These are phyloP conservation scores for Aspergillus hortae DNA, from an alignment of 2,329 filamentous ascomycete genomes.

Conservation along the genomic window DNA sequence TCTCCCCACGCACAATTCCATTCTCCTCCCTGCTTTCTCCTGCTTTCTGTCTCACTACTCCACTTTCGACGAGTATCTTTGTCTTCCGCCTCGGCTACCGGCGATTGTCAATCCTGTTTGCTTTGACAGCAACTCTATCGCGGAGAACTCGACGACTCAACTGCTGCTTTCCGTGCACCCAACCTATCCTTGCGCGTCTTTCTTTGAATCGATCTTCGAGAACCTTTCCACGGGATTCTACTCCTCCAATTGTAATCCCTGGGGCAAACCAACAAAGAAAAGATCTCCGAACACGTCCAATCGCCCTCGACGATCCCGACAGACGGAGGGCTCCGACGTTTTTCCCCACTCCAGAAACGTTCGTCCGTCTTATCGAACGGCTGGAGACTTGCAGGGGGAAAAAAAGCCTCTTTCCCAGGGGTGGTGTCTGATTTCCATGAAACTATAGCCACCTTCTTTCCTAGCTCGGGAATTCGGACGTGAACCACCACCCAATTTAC, in stretches of 20 bases:
- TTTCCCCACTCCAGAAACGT: background rate
- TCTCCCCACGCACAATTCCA: background rate
- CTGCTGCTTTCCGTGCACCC: slow-evolving; percentile 6
- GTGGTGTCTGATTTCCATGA: background rate
- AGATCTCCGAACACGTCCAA: background rate
- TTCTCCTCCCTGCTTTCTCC: background rate
- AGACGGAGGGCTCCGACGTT: background rate
- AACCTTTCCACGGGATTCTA: background rate
- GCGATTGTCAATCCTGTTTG: slow-evolving; percentile 1
- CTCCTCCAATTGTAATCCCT: background rate
- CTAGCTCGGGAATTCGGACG: slow-evolving; percentile 10
- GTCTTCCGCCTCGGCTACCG: background rate
- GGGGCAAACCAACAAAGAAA: background rate
- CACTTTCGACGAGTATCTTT: background rate
- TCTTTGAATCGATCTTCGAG: background rate
- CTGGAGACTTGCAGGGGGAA: slow-evolving; percentile 14
- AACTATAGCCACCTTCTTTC: slow-evolving; percentile 9
- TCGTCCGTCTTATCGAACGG: background rate
- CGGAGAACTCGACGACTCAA: background rate
- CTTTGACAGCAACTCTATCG: slow-evolving; percentile 4
- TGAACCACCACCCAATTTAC: slow-evolving; percentile 4
- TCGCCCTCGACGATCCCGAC: background rate
- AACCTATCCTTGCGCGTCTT: background rate
- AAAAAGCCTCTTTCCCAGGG: background rate
- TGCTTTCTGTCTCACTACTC: background rate